These are phyloP conservation scores for Pichia membranifaciens DNA, from an alignment of 805 yeast species.

Conservation along the genomic window DNA sequence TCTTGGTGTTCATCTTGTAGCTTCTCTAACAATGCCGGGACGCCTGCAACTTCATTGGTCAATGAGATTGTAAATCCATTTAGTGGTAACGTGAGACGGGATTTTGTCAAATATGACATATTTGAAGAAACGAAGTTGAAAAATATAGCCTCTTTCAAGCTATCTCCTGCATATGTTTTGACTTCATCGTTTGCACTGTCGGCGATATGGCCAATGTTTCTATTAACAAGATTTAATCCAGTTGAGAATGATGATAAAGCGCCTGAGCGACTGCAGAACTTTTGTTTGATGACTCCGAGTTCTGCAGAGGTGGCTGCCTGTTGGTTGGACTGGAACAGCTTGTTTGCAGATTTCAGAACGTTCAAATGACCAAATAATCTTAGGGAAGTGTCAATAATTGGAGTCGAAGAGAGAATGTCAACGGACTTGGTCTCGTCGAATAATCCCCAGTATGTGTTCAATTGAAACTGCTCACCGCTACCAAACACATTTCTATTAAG, in stretches of 20 bases:
- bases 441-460: constrained; percentile 43
- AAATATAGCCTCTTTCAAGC: constrained; percentile 50
- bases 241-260: constrained; percentile 21
- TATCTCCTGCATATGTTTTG: constrained; percentile 56
- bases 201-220: constrained; percentile 47
- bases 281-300: constrained; percentile 40
- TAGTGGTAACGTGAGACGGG: constrained; percentile 38
- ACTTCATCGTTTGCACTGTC: constrained; percentile 51
- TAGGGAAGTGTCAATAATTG: constrained; percentile 39
- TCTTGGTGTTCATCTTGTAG: constrained; percentile 6
- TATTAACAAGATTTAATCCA: constrained; percentile 57
- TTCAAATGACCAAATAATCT: constrained; percentile 43
- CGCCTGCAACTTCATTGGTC: constrained; percentile 41
- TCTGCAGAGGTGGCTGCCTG: constrained; percentile 44
- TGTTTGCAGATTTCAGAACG: constrained; percentile 44
- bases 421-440: constrained; percentile 46
- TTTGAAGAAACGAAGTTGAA: constrained; percentile 40
- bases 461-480: constrained; percentile 56
- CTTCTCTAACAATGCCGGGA: constrained; percentile 6
- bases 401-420: constrained; percentile 43
- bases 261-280: constrained; percentile 14
- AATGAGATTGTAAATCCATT: constrained; percentile 38
- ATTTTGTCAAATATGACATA: constrained; percentile 32
- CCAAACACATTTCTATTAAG: constrained; percentile 51
- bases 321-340: constrained; percentile 48